Percentiles rank a stretch among this genome's conserved stretches.
Evolutionary conservation across 2,329 filamentous ascomycete genomes (phyloP).

Genomic region (Botrytis fabae): DNA sequence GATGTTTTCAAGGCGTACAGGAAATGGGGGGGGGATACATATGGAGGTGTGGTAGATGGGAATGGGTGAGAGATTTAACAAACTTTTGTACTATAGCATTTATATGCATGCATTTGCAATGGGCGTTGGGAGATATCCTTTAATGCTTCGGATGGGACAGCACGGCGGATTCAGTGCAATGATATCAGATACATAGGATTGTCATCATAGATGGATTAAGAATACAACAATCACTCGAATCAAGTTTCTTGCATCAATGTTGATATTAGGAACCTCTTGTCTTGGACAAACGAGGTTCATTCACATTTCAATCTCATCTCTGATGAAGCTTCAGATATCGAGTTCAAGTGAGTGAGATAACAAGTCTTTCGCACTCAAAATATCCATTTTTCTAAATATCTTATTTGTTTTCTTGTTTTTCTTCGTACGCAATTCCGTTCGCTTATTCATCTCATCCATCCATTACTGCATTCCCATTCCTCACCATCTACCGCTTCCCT

Average conservation of each 20-base stretch:
- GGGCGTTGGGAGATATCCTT: constrained; percentile 7
- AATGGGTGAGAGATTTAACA: background rate
- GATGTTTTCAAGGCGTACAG: constrained; percentile 4
- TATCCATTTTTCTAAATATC: background rate
- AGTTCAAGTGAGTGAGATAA: background rate
- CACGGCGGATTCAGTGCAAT: background rate
- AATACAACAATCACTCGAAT: background rate
- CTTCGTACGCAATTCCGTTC: background rate
- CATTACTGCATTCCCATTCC: background rate
- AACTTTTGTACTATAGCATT: background rate
- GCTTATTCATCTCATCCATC: background rate
- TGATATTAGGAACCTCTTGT: background rate
- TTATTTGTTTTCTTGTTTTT: too few relatives aligned
- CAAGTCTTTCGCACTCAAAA: background rate
- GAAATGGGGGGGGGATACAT: background rate
- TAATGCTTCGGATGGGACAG: background rate
- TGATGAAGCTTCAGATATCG: background rate
- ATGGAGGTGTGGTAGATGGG: background rate
- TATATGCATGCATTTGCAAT: background rate
- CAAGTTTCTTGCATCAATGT: background rate
- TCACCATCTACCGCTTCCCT: too few relatives aligned
- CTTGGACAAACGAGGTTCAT: background rate
- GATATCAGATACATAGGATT: background rate
- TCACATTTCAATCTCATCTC: background rate
- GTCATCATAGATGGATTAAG: background rate